These are phyloP conservation scores for Rhizopus microsporus DNA, from an alignment of 371 early-diverging fungal species.

Conservation along the genomic window DNA sequence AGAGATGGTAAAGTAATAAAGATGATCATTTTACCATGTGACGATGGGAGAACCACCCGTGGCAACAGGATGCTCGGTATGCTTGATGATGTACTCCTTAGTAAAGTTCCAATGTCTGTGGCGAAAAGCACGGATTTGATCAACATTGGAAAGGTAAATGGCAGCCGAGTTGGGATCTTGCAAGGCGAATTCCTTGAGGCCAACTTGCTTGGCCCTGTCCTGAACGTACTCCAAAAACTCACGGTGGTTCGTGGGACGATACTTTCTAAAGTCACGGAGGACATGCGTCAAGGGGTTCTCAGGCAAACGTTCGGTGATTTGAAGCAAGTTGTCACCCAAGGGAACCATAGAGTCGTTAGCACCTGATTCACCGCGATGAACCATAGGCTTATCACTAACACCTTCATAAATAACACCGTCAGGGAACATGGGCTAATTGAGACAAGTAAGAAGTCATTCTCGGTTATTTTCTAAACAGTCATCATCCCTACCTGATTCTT, in stretches of 20 bases:
- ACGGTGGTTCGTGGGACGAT: constrained; percentile 79
- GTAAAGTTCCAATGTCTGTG: constrained; percentile 89
- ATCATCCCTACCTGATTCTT: constrained; percentile 62
- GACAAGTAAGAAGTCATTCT: neutral
- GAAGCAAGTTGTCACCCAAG: constrained; percentile 79
- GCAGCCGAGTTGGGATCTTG: constrained; percentile 62
- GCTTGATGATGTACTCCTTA: constrained; percentile 83
- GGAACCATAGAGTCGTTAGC: constrained; percentile 90
- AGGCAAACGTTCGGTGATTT: constrained; percentile 80
- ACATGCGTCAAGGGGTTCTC: constrained; percentile 80
- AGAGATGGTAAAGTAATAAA: neutral
- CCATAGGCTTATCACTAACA: constrained; percentile 59
- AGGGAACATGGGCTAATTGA: constrained; percentile 76
- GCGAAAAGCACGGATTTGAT: constrained; percentile 84
- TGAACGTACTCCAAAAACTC: constrained; percentile 74
- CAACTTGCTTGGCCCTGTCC: constrained; percentile 41
- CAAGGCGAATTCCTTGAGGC: constrained; percentile 52
- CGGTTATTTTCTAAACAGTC: neutral
- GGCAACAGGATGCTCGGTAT: constrained; percentile 71
- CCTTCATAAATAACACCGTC: constrained; percentile 86
- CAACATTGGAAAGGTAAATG: constrained; percentile 75
- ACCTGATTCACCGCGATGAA: constrained; percentile 84
- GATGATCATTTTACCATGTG: constrained; percentile 39
- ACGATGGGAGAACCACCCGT: constrained; percentile 69
- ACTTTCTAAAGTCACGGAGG: constrained; percentile 74